Base-by-base conservation (phyloP, 169 alveolate species). In the Eimeria sp. region DNA sequence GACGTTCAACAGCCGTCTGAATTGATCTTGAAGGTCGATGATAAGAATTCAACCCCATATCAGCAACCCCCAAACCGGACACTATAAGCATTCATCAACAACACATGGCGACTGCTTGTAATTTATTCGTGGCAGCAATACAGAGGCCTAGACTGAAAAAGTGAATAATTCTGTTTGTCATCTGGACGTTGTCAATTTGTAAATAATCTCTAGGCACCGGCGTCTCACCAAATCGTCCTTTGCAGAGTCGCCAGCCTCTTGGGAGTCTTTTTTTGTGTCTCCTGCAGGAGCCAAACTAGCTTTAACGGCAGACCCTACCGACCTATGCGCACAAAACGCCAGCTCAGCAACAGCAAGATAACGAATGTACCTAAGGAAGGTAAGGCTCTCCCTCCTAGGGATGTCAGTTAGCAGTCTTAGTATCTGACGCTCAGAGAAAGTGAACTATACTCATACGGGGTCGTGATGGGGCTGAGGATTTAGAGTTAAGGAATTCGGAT, bases 191-290 rank as follows among this genome's bases (percentile, higher is more conserved):
- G 46, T 11, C 40, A 27, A 8, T 11, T 27, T 66, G 13, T 66
- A n/a, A 66, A 16, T 3, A n/a, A 16, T 13, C 20, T 37, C 6
- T 40, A 43, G 58, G 11, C 49, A 18, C 40, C 23, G 60, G 16
- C 85, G 14, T 74, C 87, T 77, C 87, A 77, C 87, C 87, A 77
- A 46, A 6, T 43, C 64, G 16, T 77, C 62, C 23, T 77, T 77
- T 64, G 87, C 18, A 11, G 64, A 20, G 9, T 77, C 87, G 23
- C 58, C 87, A 52, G 62, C 66, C 66, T 49, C 87, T 49, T 60
- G 20, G 10, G 87, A 4, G 37, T 49, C 43, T 10, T 43, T 27
- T 46, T 77, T 77, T 62, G 87, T 46, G 30, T 77, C 87, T 0
- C 62, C 62, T 27, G 46, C 64, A 23, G 87, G 87, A 46, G 66